Evolutionary conservation across 2,329 filamentous ascomycete genomes (phyloP).

Genomic region (Diaporthe aspalathi): DNA sequence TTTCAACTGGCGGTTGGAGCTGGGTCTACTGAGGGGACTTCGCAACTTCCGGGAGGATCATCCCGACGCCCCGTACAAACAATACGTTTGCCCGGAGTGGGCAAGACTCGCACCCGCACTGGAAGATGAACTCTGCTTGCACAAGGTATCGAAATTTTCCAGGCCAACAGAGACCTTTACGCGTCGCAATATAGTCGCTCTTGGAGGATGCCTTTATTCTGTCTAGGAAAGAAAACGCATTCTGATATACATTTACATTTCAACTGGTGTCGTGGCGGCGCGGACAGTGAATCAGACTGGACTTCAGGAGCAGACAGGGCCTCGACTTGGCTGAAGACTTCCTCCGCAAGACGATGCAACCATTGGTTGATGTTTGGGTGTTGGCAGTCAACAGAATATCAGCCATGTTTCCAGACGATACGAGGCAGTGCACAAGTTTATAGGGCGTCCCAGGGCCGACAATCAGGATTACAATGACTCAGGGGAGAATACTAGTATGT

Average conservation of each 20-base stretch:
- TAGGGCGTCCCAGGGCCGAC: no score
- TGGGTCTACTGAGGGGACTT: slow-evolving; percentile 1
- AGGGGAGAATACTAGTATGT: no score
- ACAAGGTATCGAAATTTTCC: background rate
- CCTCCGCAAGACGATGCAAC: no score
- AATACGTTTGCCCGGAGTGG: slow-evolving; percentile 4
- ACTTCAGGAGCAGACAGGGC: no score
- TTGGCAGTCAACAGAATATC: no score
- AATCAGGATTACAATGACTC: no score
- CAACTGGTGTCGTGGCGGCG: no score
- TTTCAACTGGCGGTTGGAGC: slow-evolving; percentile 13
- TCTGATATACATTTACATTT: background rate
- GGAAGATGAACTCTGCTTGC: background rate
- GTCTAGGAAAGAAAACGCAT: background rate
- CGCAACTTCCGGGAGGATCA: background rate
- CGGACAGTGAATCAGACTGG: no score
- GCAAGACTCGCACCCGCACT: background rate
- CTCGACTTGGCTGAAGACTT: no score
- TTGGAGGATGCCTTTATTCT: background rate
- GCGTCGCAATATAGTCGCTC: slow-evolving; percentile 1
- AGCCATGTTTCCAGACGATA: no score
- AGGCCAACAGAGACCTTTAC: background rate
- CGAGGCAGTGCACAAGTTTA: no score
- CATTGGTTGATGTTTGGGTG: no score
- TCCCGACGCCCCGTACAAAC: background rate